These are phyloP conservation scores for Seiridium unicorne DNA, from an alignment of 2,329 filamentous ascomycete species.

Conservation along the genomic window DNA sequence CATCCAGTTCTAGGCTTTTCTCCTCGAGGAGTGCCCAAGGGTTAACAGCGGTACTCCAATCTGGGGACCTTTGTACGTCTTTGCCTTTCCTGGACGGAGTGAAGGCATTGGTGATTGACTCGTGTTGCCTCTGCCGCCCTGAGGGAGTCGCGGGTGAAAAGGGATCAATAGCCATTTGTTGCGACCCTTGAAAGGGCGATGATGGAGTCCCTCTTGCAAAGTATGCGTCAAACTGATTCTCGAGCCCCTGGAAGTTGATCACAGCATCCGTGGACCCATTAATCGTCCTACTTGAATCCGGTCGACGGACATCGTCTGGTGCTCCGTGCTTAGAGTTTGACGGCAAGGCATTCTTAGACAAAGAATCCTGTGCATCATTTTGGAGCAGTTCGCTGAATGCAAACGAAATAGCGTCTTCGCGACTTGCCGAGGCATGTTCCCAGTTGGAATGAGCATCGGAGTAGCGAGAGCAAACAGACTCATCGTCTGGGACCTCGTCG, in stretches of 20 bases:
- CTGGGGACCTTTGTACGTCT: not conserved
- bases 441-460: slow-evolving; percentile 3
- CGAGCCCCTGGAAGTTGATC: not conserved
- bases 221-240: not conserved
- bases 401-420: slow-evolving; percentile 6
- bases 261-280: not conserved
- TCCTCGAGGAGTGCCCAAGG: slow-evolving; percentile 7
- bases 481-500: not conserved
- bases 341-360: not conserved
- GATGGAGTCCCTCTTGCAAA: not conserved
- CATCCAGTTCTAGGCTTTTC: not conserved
- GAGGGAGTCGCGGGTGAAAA: not conserved
- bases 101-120: not conserved
- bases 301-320: not conserved
- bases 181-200: not conserved
- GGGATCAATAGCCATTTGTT: not conserved
- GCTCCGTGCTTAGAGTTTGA: not conserved
- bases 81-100: not conserved
- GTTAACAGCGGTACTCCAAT: slow-evolving; percentile 7
- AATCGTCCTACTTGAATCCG: not conserved
- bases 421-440: slow-evolving; percentile 1
- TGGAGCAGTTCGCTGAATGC: slow-evolving; percentile 6
- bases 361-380: not conserved
- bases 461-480: not conserved
- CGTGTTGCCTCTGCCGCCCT: not conserved